Evolutionary conservation across 768 basidiomycete genomes (phyloP), one percentile per base, ranked within the genome.

Genomic region (Fomitopsis serialis): DNA sequence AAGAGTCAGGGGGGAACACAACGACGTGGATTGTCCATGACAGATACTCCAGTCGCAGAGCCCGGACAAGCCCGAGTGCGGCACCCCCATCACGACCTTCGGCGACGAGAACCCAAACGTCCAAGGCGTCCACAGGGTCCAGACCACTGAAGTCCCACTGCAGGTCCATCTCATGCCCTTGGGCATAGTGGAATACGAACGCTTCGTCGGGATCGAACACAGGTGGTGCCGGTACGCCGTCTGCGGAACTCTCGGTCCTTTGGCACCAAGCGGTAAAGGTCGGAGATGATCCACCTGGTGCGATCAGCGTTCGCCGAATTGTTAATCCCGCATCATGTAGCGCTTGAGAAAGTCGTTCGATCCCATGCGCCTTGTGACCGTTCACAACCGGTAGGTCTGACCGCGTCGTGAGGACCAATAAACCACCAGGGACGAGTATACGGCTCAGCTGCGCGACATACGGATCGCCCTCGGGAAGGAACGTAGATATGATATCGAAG

Each of bases 41-140:
- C 6, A 58, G 58, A 47, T 62, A 69, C 54, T 73, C 72, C 42
- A 61, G 60, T 3, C 63, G 56, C 21, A 72, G 56, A 7, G 67
- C 60, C 29, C 69, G 52, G 10, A 63, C 54, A 22, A 74, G 60
- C 2, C 73, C 73, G 15, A 60, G 45, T 0, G 66, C 66, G 15
- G 66, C 65, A 25, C 62, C 64, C 7, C 69, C 69, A 50, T 69
- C 43, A 25, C 57, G 59, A 23, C 15, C 57, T 10, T 40, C 3
- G 45, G 47, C 45, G 5, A 25, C 40, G 4, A 43, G 15, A 3
- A 51, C 19, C 50, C 50, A 51, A 11, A 51, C 27, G 12, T 42
- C 37, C 42, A 21, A 12, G 5, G 19, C 5, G 10, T 17, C 12
- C 11, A 24, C 10, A 11, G 46, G 8, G 51, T 63, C 49, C 13